Evolutionary conservation across 164 flowering plant genomes (phyloP), one percentile per base, ranked within the genome.

Genomic region (Nymphaea thermarum): DNA sequence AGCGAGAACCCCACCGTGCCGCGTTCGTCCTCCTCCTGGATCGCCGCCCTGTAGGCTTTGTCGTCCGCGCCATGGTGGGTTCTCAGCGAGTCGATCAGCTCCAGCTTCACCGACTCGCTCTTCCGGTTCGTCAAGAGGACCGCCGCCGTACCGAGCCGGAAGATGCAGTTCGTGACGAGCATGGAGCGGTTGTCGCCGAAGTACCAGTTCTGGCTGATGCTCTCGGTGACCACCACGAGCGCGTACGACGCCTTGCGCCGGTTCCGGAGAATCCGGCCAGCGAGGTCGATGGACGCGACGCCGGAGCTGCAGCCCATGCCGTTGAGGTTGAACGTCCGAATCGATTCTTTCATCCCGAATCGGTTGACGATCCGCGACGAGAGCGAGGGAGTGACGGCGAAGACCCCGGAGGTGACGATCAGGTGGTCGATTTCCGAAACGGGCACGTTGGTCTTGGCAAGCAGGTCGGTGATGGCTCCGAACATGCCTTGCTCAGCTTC

Each of bases 271-370:
- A 85, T 63, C 62, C 83, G 61, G 44, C 73, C 75, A 36, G 80
- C 87, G 12, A 82, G 66, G 65, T 86, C 91, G 0, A 83, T 71
- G 6, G 86, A 43, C 36, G 80, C 41, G 6, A 76, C 77, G 11
- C 91, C 86, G 0, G 86, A 77, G 67, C 88, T 81, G 68, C 91
- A 85, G 0, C 87, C 88, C 88, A 84, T 86, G n/a, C 91, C 88
- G 36, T 80, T 76, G 2, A 84, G 73, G 71, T 85, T 82, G 64
- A 68, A 86, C 6, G 83, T 75, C 63, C 80, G 80, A 6, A 85
- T 78, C 59, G 82, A 77, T 2, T 77, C 75, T 36, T 18, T 74
- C 43, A 86, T 60, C 3, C 75, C 73, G 69, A 78, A 84, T 7
- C 68, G 82, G 70, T 83, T 80, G 7, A 84, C 83, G 4, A 86